Percentiles rank a stretch among this genome's conserved stretches.
Conservation (phyloP, 805 yeast species). For the Torulaspora microellipsoides region DNA sequence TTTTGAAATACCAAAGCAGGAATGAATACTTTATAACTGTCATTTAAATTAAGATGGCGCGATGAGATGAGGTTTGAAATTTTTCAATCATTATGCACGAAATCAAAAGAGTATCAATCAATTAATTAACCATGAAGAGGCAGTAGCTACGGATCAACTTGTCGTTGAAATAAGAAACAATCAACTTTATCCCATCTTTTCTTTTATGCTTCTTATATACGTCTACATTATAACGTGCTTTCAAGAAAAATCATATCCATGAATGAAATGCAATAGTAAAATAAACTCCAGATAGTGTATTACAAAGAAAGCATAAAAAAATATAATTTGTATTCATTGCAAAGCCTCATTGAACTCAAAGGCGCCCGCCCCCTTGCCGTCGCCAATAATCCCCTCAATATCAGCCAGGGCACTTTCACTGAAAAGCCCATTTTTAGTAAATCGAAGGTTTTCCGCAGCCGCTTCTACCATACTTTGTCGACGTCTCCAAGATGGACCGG, state of each 20-base stretch:
- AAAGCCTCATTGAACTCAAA: constrained; percentile 28
- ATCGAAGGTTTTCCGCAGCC: constrained; percentile 67
- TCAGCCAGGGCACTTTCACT: constrained; percentile 70
- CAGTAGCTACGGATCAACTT: too few species aligned
- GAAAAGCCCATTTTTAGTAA: constrained; percentile 71
- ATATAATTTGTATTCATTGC: constrained; percentile 13
- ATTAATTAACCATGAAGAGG: too few species aligned
- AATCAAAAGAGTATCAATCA: not conserved
- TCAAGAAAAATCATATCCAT: too few species aligned
- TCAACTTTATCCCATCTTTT: too few species aligned
- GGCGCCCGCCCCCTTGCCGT: constrained; percentile 14
- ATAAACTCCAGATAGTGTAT: not conserved
- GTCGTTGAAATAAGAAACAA: too few species aligned
- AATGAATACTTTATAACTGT: too few species aligned
- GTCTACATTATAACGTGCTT: too few species aligned
- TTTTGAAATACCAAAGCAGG: too few species aligned
- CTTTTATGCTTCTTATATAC: too few species aligned
- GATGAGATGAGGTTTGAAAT: too few species aligned
- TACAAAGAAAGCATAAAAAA: not conserved
- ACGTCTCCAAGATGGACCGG: constrained; percentile 41
- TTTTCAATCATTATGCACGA: not conserved
- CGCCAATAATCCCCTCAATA: constrained; percentile 53
- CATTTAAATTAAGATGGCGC: too few species aligned
- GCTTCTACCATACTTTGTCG: constrained; percentile 71
- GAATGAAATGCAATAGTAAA: not conserved